These are phyloP conservation scores for Rubia tinctorum DNA, from an alignment of 305 asterid genomes.

Conservation along the genomic window DNA sequence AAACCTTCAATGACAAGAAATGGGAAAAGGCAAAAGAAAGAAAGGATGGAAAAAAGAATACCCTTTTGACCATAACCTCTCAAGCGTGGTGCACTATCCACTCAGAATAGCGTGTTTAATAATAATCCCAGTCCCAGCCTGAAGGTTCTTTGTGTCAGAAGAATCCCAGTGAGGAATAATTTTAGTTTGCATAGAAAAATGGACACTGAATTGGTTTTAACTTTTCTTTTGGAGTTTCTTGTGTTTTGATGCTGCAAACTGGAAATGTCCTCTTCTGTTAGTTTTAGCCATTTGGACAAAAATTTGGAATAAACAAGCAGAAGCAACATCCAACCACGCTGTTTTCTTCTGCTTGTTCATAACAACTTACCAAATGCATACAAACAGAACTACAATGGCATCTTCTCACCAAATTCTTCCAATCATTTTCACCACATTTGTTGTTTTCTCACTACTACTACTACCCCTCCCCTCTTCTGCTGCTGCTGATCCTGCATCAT, in stretches of 20 bases:
- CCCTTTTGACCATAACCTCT: constrained; percentile 22
- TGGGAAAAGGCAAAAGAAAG: neutral
- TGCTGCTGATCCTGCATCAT: constrained; percentile 14
- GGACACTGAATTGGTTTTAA: constrained; percentile 29
- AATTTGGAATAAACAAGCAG: constrained; percentile 39
- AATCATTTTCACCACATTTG: constrained; percentile 51
- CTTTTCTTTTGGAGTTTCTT: constrained; percentile 38
- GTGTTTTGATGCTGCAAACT: constrained; percentile 14
- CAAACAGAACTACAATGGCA: constrained; percentile 58
- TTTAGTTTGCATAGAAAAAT: constrained; percentile 28
- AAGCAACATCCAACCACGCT: constrained; percentile 1
- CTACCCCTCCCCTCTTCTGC: constrained; percentile 17
- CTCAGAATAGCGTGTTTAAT: constrained; percentile 33
- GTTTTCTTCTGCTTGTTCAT: constrained; percentile 24
- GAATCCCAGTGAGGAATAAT: constrained; percentile 29
- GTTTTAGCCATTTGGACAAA: constrained; percentile 45
- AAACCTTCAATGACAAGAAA: neutral
- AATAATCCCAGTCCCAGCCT: constrained; percentile 34
- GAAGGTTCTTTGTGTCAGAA: constrained; percentile 43
- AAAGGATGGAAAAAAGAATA: neutral
- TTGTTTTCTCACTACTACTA: constrained; percentile 43
- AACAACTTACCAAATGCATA: constrained; percentile 38
- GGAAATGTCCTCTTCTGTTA: constrained; percentile 13
- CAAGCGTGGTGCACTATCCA: constrained; percentile 14
- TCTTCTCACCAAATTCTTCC: constrained; percentile 27